Evolutionary conservation across 2,329 filamentous ascomycete species (phyloP).

Genomic region (Chalaropsis thielavioides): DNA sequence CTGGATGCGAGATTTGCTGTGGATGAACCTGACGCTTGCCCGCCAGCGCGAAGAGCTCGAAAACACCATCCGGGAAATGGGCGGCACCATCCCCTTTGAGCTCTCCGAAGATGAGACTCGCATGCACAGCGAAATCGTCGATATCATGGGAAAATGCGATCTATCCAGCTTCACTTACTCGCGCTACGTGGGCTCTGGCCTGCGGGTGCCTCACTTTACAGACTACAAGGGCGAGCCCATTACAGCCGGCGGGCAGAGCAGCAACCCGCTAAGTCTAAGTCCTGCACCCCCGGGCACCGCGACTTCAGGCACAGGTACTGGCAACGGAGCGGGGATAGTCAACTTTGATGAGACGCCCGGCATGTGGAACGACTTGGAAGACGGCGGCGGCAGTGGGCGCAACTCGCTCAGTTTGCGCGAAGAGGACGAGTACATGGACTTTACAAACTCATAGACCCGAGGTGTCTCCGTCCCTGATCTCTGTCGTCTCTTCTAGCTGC

Average conservation of each 20-base stretch:
- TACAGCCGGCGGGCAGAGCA: constrained; percentile 26
- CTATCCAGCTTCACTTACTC: constrained; percentile 67
- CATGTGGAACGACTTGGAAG: constrained; percentile 50
- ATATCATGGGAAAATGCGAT: constrained; percentile 72
- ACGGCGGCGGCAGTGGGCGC: constrained; percentile 57
- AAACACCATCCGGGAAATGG: constrained; percentile 56
- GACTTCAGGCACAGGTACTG: neutral
- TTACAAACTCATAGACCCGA: constrained; percentile 29
- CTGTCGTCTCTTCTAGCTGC: too few species aligned
- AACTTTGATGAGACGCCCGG: constrained; percentile 39
- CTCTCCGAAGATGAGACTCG: constrained; percentile 83
- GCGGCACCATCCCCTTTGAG: constrained; percentile 64
- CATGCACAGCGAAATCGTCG: constrained; percentile 85
- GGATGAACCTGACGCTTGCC: constrained; percentile 82
- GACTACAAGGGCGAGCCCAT: constrained; percentile 68
- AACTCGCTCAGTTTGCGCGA: constrained; percentile 68
- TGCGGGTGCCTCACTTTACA: constrained; percentile 85
- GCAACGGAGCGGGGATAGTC: neutral
- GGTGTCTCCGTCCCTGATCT: neutral
- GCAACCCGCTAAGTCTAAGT: constrained; percentile 20
- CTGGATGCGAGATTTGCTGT: constrained; percentile 97
- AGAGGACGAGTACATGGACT: constrained; percentile 88
- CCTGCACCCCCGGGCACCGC: neutral
- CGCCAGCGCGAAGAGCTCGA: constrained; percentile 81
- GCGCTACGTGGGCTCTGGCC: constrained; percentile 64